Base-by-base conservation (phyloP, 345 rosid species). In the Acer yangbiense region DNA sequence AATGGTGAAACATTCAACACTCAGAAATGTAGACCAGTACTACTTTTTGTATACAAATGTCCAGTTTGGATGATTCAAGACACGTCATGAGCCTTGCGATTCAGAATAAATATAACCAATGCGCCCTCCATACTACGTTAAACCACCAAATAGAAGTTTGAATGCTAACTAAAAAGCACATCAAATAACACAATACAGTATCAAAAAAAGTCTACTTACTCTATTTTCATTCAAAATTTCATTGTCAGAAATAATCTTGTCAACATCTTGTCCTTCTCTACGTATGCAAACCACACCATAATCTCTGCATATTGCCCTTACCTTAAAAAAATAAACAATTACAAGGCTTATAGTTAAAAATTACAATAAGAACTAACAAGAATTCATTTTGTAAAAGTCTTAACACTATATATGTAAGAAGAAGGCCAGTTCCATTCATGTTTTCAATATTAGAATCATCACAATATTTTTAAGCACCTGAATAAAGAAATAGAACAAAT, bases 281-380 rank as follows among this genome's bases (percentile, higher is more conserved):
- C 90, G 90, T 48, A 96, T 94, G 89, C 97, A 94, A 60, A 89
- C 92, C 79, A 90, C 85, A 16, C 99, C 99, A 79, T 84, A 92
- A 67, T 94, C 93, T 71, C 80, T 75, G 84, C 93, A 96, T 65
- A 96, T 90, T 35, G 76, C 46, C 68, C 78, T 87, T 13, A 90
- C 92, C 98, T 93, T 46, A 1, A 46, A 46, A 46, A 76, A 80
- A 62, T 60, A 46, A 4, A 35, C 4, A 35, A 35, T 35, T 5
- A 4, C 39, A 35, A 35, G 5, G 39, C 5, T 35, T 35, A 4
- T 4, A 4, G 4, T 35, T 35, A 35, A 20, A 23, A 46, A 18
- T 14, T 48, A 3, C 4, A 0, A 75, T 16, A 20, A 18, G 48
- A 27, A 27, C 25, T 61, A n/a, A 43, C 10, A 21, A 21, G 20